A percentile compares a stretch with the other conserved stretches of the same genome.
Evolutionary conservation across 495 filamentous ascomycete species (phyloP).

Genomic region (Talaromyces liani): DNA sequence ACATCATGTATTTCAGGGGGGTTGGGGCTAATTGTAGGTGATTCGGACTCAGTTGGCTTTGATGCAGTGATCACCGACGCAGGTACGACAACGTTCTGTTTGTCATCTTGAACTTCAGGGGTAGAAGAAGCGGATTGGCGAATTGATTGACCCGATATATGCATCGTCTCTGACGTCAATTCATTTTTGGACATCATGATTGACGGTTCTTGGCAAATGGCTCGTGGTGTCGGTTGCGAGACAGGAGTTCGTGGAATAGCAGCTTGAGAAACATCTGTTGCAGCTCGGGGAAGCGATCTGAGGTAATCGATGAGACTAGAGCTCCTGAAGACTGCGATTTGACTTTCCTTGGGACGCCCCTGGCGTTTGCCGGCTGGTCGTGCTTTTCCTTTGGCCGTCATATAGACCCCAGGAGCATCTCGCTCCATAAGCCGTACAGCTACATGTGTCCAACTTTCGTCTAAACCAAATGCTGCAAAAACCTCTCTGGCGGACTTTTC

Average conservation of each 20-base stretch:
- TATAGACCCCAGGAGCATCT: conserved; percentile 40
- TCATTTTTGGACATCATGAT: background rate
- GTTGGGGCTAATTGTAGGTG: background rate
- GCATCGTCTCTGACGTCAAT: background rate
- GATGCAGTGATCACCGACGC: background rate
- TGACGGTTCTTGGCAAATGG: background rate
- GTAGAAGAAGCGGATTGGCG: background rate
- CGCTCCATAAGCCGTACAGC: conserved; percentile 32
- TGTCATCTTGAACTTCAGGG: background rate
- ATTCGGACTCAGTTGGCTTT: background rate
- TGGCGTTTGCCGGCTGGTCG: conserved; percentile 34
- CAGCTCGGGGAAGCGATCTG: conserved; percentile 3
- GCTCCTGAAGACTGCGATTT: conserved; percentile 45
- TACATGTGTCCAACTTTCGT: conserved; percentile 39
- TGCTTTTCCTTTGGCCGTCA: conserved; percentile 40
- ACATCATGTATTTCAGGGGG: background rate
- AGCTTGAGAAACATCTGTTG: background rate
- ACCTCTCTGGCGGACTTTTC: conserved; percentile 28
- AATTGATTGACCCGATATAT: background rate
- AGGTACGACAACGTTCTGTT: background rate
- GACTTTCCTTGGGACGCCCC: conserved; percentile 43
- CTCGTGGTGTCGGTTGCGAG: background rate
- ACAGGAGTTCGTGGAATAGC: background rate
- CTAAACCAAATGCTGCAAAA: conserved; percentile 33
- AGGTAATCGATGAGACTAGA: conserved; percentile 5